Evolutionary conservation across 1,284 basidiomycete genomes (phyloP).

Genomic region (Ganoderma boninense): DNA sequence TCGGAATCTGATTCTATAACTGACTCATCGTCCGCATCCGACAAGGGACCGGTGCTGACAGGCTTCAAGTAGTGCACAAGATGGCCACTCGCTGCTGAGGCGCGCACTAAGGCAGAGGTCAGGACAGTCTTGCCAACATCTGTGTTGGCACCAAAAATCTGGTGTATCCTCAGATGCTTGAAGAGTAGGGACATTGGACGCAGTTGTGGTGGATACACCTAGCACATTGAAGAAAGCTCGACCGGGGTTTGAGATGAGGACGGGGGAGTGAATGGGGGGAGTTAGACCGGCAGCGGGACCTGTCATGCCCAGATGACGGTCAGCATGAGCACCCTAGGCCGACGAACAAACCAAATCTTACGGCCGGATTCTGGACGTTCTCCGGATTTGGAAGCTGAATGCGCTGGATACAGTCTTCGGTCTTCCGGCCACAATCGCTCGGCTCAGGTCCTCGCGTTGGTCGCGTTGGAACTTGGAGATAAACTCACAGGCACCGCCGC

Average conservation of each 20-base stretch:
- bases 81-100: conserved; percentile 63
- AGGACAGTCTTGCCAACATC: conserved; percentile 94
- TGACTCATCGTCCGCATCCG: conserved; percentile 87
- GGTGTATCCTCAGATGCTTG: conserved; percentile 84
- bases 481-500: not conserved
- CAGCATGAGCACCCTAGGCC: not conserved
- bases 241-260: not conserved
- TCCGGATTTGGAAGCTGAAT: not conserved
- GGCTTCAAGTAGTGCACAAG: conserved; percentile 89
- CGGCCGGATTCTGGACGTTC: not conserved
- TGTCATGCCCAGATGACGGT: not conserved
- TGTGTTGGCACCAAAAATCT: conserved; percentile 92
- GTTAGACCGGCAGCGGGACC: not conserved
- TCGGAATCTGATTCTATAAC: not conserved
- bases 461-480: not conserved
- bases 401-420: too few relatives aligned
- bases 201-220: too few relatives aligned
- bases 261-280: not conserved
- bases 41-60: conserved; percentile 85
- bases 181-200: conserved; percentile 63
- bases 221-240: conserved; percentile 7
- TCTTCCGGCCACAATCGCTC: not conserved
- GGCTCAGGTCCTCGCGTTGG: not conserved
- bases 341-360: not conserved
- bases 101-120: conserved; percentile 82